phyloP scores from a whole-genome alignment of 495 filamentous ascomycete species.

The Hypoxylon fuscum region DNA sequence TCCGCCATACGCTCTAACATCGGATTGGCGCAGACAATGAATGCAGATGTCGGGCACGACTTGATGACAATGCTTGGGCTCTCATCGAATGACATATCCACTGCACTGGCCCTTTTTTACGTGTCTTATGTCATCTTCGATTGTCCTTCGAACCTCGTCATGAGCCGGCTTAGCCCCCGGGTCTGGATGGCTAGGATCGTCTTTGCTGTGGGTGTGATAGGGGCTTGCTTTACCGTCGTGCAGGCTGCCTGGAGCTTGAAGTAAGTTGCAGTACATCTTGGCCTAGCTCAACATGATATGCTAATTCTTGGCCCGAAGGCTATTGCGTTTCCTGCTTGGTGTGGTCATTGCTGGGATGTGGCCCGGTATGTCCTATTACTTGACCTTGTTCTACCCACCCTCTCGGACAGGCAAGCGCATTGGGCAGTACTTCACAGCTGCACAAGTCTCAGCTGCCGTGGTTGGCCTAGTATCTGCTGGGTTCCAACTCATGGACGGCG shows the following conservation, averaged over 20 bases:
- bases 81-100: conserved; percentile 78
- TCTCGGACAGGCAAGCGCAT: conserved; percentile 87
- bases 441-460: conserved; percentile 88
- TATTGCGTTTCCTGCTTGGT: conserved; percentile 85
- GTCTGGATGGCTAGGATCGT: conserved; percentile 96
- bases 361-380: conserved; percentile 94
- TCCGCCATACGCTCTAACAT: conserved; percentile 92
- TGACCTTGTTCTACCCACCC: conserved; percentile 91
- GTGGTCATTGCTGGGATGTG: conserved; percentile 93
- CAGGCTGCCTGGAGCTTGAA: conserved; percentile 86
- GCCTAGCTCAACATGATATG: background rate
- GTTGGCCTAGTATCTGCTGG: conserved; percentile 90
- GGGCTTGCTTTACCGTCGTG: conserved; percentile 82
- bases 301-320: conserved; percentile 50
- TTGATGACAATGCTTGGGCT: conserved; percentile 72
- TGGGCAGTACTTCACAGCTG: conserved; percentile 87
- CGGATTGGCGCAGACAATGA: conserved; percentile 92
- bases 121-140: conserved; percentile 91
- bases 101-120: conserved; percentile 86
- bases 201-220: conserved; percentile 84
- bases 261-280: conserved; percentile 53
- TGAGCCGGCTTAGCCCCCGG: conserved; percentile 83
- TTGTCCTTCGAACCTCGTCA: conserved; percentile 87
- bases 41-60: conserved; percentile 70
- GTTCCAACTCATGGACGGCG: conserved; percentile 89